A percentile compares a stretch with the other conserved stretches of the same genome.
Conservation (phyloP, 75 land plant genomes). For the Pseudotsuga menziesii region DNA sequence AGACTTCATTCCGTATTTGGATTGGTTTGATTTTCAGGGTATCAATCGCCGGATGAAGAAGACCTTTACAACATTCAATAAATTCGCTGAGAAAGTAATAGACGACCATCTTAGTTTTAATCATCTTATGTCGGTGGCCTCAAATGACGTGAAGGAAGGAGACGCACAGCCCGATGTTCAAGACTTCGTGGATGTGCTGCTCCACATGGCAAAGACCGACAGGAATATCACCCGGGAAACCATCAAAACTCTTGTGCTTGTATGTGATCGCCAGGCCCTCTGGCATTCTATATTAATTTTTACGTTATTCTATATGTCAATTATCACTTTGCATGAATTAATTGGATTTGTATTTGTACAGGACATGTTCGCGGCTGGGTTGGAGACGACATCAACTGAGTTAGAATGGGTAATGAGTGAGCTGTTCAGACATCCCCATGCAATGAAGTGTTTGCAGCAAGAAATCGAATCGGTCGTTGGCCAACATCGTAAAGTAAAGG, state of each 20-base stretch:
- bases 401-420: constrained; percentile 5
- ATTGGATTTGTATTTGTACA: neutral
- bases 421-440: neutral
- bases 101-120: constrained; percentile 19
- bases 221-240: constrained; percentile 11
- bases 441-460: neutral
- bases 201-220: constrained; percentile 9
- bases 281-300: too few relatives aligned
- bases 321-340: too few relatives aligned
- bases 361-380: constrained; percentile 1
- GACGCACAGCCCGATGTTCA: neutral
- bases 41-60: constrained; percentile 14
- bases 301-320: too few relatives aligned
- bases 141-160: neutral
- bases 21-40: constrained; percentile 28
- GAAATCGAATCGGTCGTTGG: constrained; percentile 5
- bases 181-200: constrained; percentile 28
- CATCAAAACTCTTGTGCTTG: constrained; percentile 26
- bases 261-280: too few relatives aligned
- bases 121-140: neutral
- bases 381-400: neutral
- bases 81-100: constrained; percentile 26
- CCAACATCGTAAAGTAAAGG: neutral
- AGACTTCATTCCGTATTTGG: constrained; percentile 23
- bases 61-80: constrained; percentile 14